phyloP scores from a whole-genome alignment of 371 early-diverging fungal species.

The Blakeslea trispora region DNA sequence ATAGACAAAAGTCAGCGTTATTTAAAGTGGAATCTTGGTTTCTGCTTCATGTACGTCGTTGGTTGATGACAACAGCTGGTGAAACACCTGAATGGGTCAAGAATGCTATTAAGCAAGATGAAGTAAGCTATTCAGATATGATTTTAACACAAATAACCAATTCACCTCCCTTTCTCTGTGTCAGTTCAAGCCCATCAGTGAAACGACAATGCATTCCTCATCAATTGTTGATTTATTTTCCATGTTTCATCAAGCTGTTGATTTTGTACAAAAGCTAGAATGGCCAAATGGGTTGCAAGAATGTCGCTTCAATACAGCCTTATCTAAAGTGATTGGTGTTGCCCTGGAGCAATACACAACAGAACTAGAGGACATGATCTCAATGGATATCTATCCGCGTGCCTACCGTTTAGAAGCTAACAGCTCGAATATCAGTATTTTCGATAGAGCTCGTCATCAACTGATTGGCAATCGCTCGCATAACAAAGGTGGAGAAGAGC shows the following conservation, averaged over 20 bases:
- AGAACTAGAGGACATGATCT: slow-evolving; percentile 44
- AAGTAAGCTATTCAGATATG: too few relatives aligned
- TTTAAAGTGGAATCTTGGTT: slow-evolving; percentile 72
- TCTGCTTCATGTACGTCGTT: slow-evolving; percentile 59
- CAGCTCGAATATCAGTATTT: slow-evolving; percentile 26
- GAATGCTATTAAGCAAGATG: slow-evolving; percentile 64
- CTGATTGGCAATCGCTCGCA: slow-evolving; percentile 32
- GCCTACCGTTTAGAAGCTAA: slow-evolving; percentile 18
- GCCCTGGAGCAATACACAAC: slow-evolving; percentile 56
- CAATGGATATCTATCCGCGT: slow-evolving; percentile 37
- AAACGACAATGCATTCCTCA: slow-evolving; percentile 72
- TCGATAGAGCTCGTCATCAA: slow-evolving; percentile 45
- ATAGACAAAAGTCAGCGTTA: slow-evolving; percentile 45
- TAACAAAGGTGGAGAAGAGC: slow-evolving; percentile 34
- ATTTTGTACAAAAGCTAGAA: slow-evolving; percentile 66
- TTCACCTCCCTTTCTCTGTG: slow-evolving; percentile 22
- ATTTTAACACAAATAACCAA: too few relatives aligned
- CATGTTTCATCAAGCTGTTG: slow-evolving; percentile 76
- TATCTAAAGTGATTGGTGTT: slow-evolving; percentile 65
- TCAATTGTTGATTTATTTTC: slow-evolving; percentile 80
- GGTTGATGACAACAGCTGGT: slow-evolving; percentile 56
- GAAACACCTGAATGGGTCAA: slow-evolving; percentile 65
- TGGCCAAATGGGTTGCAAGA: slow-evolving; percentile 77
- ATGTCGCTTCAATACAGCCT: slow-evolving; percentile 68
- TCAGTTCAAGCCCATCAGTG: slow-evolving; percentile 63